A percentile compares a stretch with the other conserved stretches of the same genome.
Conservation (phyloP, 139 green algal genomes). For the Coccomyxa sp. region DNA sequence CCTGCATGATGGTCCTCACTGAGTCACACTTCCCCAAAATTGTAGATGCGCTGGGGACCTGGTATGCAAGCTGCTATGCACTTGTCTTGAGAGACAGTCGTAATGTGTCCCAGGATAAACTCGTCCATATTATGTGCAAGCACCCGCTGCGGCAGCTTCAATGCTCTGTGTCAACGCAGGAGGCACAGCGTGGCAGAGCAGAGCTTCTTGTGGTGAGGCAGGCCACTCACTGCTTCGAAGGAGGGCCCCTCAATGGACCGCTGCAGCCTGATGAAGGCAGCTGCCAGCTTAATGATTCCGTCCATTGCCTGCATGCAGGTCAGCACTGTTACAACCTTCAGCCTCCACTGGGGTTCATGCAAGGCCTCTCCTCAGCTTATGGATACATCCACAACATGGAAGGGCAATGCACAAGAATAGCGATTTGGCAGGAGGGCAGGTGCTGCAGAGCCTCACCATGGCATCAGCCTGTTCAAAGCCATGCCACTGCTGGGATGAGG, state of each 20-base stretch:
- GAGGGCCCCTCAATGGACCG: background rate
- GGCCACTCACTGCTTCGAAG: background rate
- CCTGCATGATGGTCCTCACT: background rate
- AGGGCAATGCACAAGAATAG: background rate
- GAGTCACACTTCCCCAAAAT: background rate
- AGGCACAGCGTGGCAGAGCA: too few species aligned
- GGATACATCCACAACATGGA: background rate
- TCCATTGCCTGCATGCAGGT: background rate
- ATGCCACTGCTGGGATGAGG: background rate
- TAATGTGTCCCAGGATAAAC: too few species aligned
- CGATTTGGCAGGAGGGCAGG: background rate
- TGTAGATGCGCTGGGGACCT: background rate
- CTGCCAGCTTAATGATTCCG: background rate
- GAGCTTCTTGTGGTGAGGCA: too few species aligned
- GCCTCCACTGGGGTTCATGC: too few species aligned
- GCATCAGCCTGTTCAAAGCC: slow-evolving; percentile 1
- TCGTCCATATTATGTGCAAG: too few species aligned
- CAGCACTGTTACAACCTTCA: too few species aligned
- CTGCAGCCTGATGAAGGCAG: slow-evolving; percentile 14
- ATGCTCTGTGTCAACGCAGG: too few species aligned
- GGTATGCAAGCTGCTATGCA: background rate
- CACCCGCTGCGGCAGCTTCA: too few species aligned
- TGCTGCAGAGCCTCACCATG: background rate
- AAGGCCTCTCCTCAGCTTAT: background rate
- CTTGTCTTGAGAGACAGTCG: background rate